A percentile compares a stretch with the other conserved stretches of the same genome.
phyloP scores from a whole-genome alignment of 2,329 filamentous ascomycete genomes.

The Aspergillus intermedius region DNA sequence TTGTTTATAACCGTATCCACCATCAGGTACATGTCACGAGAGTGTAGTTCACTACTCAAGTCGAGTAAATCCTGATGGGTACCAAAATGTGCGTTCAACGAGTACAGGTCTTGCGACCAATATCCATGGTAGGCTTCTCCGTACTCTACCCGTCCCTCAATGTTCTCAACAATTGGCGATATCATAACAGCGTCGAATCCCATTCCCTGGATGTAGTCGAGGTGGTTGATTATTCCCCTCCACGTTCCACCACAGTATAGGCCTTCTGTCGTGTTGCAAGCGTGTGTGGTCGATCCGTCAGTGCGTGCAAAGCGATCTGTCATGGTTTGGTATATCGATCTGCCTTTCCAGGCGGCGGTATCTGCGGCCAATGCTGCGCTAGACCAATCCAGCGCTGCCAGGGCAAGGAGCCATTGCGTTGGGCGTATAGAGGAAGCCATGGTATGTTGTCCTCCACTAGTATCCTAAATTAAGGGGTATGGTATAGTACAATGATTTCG shows the following conservation, averaged over 20 bases:
- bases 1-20: constrained; percentile 49
- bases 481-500: no score
- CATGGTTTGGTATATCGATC: constrained; percentile 43
- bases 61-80: constrained; percentile 42
- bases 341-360: constrained; percentile 32
- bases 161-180: constrained; percentile 37
- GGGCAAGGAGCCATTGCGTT: background rate
- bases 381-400: constrained; percentile 4
- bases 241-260: constrained; percentile 49
- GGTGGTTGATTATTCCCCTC: constrained; percentile 41
- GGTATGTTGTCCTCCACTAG: background rate
- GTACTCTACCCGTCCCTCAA: constrained; percentile 32
- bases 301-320: constrained; percentile 43
- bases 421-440: background rate
- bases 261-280: constrained; percentile 25
- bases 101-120: constrained; percentile 44
- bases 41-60: constrained; percentile 41
- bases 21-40: constrained; percentile 47
- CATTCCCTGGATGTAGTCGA: constrained; percentile 47
- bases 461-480: background rate
- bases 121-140: constrained; percentile 47
- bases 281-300: constrained; percentile 28
- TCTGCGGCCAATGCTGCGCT: constrained; percentile 15
- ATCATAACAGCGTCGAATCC: constrained; percentile 46
- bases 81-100: constrained; percentile 46